Conservation (phyloP, 352 stramenopile genomes). For the Phytophthora constricta region DNA sequence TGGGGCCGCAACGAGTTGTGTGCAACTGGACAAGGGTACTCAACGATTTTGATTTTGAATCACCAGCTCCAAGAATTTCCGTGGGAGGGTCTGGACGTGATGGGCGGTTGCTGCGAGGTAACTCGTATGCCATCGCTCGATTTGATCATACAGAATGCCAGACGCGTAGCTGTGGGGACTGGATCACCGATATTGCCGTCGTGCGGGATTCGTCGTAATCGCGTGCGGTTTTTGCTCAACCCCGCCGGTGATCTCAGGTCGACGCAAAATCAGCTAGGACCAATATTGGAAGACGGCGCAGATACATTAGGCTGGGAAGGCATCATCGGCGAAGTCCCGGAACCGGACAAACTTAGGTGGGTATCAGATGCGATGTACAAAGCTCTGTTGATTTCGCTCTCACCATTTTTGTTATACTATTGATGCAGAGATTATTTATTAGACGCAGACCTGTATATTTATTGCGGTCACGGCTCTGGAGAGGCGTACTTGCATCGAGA, state of each 20-base stretch:
- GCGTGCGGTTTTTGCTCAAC: conserved; percentile 76
- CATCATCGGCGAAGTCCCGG: conserved; percentile 51
- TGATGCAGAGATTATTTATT: conserved; percentile 51
- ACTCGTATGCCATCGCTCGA: conserved; percentile 83
- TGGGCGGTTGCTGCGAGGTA: conserved; percentile 46
- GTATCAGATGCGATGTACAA: not conserved
- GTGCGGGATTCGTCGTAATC: conserved; percentile 31
- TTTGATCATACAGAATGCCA: conserved; percentile 52
- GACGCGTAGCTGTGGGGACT: not conserved
- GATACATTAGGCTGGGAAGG: conserved; percentile 58
- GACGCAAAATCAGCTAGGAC: conserved; percentile 65
- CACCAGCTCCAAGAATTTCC: conserved; percentile 74
- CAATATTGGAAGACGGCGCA: conserved; percentile 49
- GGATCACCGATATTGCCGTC: not conserved
- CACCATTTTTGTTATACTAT: conserved; percentile 2
- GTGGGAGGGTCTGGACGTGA: conserved; percentile 80
- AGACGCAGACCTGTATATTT: conserved; percentile 93
- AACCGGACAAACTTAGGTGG: conserved; percentile 62
- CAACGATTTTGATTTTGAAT: conserved; percentile 75
- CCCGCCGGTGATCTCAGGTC: conserved; percentile 72
- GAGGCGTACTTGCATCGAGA: conserved; percentile 92
- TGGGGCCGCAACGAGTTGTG: not conserved
- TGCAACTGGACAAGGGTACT: not conserved
- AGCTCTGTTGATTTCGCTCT: not conserved
- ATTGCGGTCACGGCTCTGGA: conserved; percentile 97